Conservation (phyloP, 768 basidiomycete species). For the Leccinum broughii region DNA sequence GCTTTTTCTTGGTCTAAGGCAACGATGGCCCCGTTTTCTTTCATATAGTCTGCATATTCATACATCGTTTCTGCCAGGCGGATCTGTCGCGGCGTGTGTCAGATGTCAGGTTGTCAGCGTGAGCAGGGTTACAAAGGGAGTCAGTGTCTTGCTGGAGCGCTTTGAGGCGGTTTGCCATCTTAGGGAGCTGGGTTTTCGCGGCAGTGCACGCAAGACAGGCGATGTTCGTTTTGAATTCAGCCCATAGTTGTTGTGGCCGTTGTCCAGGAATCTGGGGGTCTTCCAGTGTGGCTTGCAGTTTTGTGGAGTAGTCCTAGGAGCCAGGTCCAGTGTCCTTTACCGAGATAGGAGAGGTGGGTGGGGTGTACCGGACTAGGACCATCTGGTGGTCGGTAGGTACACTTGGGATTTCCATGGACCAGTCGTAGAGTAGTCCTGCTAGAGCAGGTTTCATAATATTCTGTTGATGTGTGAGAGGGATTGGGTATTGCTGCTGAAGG, state of each 20-base stretch:
- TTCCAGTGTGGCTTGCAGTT: not conserved
- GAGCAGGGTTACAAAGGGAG: too few species aligned
- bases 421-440: not conserved
- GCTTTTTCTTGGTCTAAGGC: too few species aligned
- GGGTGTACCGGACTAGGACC: not conserved
- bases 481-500: not conserved
- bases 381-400: slow-evolving; percentile 12
- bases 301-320: not conserved
- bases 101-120: not conserved
- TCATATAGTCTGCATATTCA: too few species aligned
- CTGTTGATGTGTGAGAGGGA: not conserved
- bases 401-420: not conserved
- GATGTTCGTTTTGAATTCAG: not conserved
- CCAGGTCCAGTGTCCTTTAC: not conserved
- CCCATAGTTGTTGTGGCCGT: not conserved
- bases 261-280: not conserved
- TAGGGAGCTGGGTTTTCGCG: not conserved
- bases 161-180: not conserved
- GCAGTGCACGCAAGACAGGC: not conserved
- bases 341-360: not conserved
- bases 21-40: too few species aligned
- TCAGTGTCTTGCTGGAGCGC: too few species aligned
- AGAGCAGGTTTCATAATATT: not conserved
- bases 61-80: too few species aligned
- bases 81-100: not conserved